phyloP scores from a whole-genome alignment of 1,139 yeast species.

The Blastobotrys arbuscula region DNA sequence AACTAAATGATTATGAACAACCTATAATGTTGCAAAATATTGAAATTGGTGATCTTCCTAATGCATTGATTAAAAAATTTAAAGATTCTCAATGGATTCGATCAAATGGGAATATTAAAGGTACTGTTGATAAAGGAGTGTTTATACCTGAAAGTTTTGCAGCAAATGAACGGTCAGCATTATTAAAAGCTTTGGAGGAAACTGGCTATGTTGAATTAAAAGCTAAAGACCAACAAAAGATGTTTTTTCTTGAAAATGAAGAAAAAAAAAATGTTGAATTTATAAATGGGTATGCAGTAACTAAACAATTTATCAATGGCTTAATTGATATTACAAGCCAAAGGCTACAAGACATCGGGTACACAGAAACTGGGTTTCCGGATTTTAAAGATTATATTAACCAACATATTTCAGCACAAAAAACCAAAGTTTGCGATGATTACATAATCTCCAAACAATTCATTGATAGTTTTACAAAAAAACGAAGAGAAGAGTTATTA shows the following conservation, averaged over 20 bases:
- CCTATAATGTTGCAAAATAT: background rate
- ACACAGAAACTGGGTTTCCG: conserved; percentile 10
- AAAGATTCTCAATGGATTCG: conserved; percentile 3
- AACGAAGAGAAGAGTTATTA: background rate
- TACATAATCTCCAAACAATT: conserved; percentile 2
- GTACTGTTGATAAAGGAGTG: conserved; percentile 15
- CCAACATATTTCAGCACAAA: background rate
- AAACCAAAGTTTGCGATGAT: background rate
- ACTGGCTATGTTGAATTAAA: conserved; percentile 14
- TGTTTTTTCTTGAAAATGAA: background rate
- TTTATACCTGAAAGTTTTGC: conserved; percentile 17
- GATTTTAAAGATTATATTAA: background rate
- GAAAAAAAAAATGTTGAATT: background rate
- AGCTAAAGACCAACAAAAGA: conserved; percentile 1
- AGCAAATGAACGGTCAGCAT: conserved; percentile 4
- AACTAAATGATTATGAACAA: background rate
- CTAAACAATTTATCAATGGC: conserved; percentile 13
- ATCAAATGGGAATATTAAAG: conserved; percentile 7
- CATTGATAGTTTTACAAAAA: background rate
- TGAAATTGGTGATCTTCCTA: background rate
- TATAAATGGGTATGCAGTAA: conserved; percentile 17
- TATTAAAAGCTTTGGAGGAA: conserved; percentile 11
- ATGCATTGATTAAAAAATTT: background rate
- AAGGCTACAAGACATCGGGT: conserved; percentile 17
- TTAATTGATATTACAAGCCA: conserved; percentile 8